phyloP scores from a whole-genome alignment of 108 stramenopile species.

The Conticribra guillardii region DNA sequence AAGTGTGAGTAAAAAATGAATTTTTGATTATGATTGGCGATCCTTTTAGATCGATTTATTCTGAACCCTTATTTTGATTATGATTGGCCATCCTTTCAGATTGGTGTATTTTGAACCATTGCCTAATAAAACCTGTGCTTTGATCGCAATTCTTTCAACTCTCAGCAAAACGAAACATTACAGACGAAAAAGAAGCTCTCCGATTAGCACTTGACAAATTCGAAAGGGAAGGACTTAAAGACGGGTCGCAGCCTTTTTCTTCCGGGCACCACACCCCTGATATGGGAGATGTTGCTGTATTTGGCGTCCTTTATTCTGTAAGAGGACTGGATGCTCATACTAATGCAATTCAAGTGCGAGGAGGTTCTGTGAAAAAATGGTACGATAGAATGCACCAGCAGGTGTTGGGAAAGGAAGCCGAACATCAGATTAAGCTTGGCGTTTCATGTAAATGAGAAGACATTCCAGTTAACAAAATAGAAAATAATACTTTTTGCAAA shows the following conservation, averaged over 20 bases:
- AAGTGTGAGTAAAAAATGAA: conserved; percentile 87
- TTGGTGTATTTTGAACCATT: no score
- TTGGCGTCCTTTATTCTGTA: conserved; percentile 78
- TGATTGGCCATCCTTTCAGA: no score
- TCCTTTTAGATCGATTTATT: no score
- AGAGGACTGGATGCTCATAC: conserved; percentile 65
- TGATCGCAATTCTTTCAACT: neutral
- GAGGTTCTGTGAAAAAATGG: conserved; percentile 48
- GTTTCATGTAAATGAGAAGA: neutral
- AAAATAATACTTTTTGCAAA: no score
- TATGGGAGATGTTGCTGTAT: conserved; percentile 87
- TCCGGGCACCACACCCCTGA: conserved; percentile 44
- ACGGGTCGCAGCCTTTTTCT: conserved; percentile 39
- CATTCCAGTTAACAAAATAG: conserved; percentile 7
- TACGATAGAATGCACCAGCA: conserved; percentile 53
- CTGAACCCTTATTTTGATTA: no score
- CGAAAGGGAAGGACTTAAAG: conserved; percentile 57
- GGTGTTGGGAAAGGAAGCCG: conserved; percentile 18
- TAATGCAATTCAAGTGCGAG: conserved; percentile 41
- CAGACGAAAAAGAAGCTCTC: conserved; percentile 78
- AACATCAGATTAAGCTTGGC: conserved; percentile 6
- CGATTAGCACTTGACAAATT: conserved; percentile 60
- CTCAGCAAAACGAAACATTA: conserved; percentile 74
- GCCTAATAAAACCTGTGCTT: neutral
- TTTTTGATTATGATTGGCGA: no score